phyloP scores from a whole-genome alignment of 2,329 filamentous ascomycete species.

The Nannizziopsis arthrosporioides region DNA sequence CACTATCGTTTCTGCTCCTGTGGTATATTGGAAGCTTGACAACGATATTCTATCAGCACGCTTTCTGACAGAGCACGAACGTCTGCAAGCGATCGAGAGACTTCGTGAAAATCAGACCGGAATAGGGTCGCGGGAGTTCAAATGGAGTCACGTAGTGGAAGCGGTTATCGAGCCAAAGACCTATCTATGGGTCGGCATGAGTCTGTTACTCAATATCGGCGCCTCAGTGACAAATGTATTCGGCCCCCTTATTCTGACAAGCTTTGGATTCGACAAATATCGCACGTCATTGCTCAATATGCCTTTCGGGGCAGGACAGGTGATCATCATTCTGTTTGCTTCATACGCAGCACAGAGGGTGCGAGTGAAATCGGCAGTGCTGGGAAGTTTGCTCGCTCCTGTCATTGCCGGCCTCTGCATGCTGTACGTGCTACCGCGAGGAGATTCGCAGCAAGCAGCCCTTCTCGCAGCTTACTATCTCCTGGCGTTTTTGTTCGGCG shows the following conservation, averaged over 20 bases:
- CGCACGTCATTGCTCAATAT: conserved; percentile 52
- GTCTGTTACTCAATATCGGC: conserved; percentile 53
- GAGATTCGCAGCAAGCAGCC: conserved; percentile 32
- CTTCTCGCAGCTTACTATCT: conserved; percentile 54
- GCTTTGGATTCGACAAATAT: conserved; percentile 50
- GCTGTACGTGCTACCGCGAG: conserved; percentile 9
- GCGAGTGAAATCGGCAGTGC: conserved; percentile 45
- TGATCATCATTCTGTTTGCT: conserved; percentile 46
- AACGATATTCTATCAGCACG: conserved; percentile 43
- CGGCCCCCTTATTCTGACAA: conserved; percentile 50
- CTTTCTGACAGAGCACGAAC: conserved; percentile 39
- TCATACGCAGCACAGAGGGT: conserved; percentile 49
- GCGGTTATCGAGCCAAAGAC: conserved; percentile 36
- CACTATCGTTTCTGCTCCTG: conserved; percentile 46
- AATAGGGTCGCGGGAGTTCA: conserved; percentile 37
- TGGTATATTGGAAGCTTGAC: conserved; percentile 51
- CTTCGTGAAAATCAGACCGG: conserved; percentile 42
- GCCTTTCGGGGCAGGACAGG: conserved; percentile 53
- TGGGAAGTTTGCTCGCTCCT: conserved; percentile 45
- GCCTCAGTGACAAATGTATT: conserved; percentile 54
- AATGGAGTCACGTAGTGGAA: conserved; percentile 35
- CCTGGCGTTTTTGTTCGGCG: conserved; percentile 54
- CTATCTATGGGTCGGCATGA: conserved; percentile 50
- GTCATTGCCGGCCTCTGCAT: conserved; percentile 49
- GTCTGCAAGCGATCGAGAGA: conserved; percentile 38